Evolutionary conservation across 768 basidiomycete species (phyloP), one percentile per base, ranked within the genome.

Genomic region (Phaffia australis): DNA sequence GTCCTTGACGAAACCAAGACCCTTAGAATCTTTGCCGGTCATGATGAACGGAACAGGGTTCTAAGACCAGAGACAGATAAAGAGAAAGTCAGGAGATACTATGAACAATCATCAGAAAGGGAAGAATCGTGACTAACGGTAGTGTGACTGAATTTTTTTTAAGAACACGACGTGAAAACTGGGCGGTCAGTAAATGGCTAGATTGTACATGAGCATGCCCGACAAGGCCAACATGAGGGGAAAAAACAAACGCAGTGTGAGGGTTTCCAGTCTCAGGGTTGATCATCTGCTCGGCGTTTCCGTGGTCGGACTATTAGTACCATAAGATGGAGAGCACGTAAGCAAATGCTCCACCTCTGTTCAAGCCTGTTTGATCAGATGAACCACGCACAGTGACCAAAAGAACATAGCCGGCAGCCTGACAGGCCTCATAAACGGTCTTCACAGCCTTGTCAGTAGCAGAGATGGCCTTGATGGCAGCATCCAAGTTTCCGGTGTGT

Each of bases 21-120:
- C 77, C 68, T 82, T 82, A 54, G 54, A 47, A 11, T 84, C 87
- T 60, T 75, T 74, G 42, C 75, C 75, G 8, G 86, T 84, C 78
- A 90, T 84, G 72, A 94, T 90, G 80, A 94, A 89, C 18, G 91
- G 91, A 11, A 94, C 91, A 0, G 83, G 81, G 77, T 90, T 93
- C 35, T 42, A 42, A 4, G 11, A 42, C n/a, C n/a, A 42, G 35
- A 11, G 11, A 11, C 35, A 42, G 11, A 42, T 42, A n/a, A n/a
- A n/a, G n/a, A n/a, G n/a, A n/a, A n/a, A n/a, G n/a, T n/a, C n/a
- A n/a, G n/a, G n/a, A n/a, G n/a, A n/a, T n/a, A n/a, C n/a, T n/a
- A n/a, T n/a, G n/a, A n/a, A n/a, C n/a, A n/a, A n/a, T n/a, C n/a
- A n/a, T n/a, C n/a, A n/a, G n/a, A n/a, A n/a, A n/a, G n/a, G n/a